Percentiles rank a stretch among this genome's conserved stretches.
Conservation (phyloP, 2,329 filamentous ascomycete genomes). For the Leptographium radiaticola region DNA sequence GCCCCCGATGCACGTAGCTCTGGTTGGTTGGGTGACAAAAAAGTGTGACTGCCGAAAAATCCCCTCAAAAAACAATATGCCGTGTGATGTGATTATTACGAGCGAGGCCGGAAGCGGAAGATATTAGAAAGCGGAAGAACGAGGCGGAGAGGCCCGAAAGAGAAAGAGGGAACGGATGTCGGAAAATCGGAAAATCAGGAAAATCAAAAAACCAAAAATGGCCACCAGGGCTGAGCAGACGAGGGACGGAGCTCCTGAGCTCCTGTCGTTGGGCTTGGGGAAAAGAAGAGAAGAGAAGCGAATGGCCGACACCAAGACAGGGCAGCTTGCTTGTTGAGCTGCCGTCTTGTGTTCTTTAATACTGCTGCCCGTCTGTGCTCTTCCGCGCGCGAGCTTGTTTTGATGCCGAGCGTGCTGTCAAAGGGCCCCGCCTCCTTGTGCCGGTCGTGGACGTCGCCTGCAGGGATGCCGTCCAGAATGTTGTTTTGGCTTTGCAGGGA, state of each 20-base stretch:
- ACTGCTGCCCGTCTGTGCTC: too few relatives aligned
- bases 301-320: constrained; percentile 1
- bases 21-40: too few relatives aligned
- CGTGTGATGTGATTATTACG: not conserved
- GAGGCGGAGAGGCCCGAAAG: not conserved
- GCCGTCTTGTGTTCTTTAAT: too few relatives aligned
- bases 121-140: constrained; percentile 3
- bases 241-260: constrained; percentile 11
- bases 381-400: too few relatives aligned
- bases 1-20: not conserved
- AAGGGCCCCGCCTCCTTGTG: too few relatives aligned
- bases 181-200: not conserved
- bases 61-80: not conserved
- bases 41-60: too few relatives aligned
- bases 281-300: constrained; percentile 1
- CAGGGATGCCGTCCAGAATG: too few relatives aligned
- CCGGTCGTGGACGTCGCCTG: too few relatives aligned
- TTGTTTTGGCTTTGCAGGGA: too few relatives aligned
- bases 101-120: not conserved
- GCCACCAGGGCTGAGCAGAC: not conserved
- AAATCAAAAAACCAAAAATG: not conserved
- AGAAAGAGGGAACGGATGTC: not conserved
- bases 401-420: too few relatives aligned
- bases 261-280: constrained; percentile 1
- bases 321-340: not conserved